These are phyloP conservation scores for Raphanus hybrid DNA, from an alignment of 441 rosid genomes.

Conservation along the genomic window DNA sequence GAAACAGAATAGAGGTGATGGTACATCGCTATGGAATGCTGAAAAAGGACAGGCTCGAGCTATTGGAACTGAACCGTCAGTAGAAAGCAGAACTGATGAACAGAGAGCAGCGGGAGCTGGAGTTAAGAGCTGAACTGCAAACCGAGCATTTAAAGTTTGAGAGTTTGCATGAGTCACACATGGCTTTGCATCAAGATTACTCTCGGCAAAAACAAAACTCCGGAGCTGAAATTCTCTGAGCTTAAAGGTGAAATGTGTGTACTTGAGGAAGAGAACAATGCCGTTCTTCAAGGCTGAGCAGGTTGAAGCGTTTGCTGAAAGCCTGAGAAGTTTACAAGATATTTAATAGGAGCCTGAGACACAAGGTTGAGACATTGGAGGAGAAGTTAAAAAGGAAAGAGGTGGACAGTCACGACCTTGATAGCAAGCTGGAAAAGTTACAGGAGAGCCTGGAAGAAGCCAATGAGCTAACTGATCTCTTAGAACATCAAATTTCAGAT, in stretches of 20 bases:
- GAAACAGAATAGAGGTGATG: slow-evolving; percentile 39
- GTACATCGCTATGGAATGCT: slow-evolving; percentile 48
- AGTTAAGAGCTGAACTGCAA: slow-evolving; percentile 53
- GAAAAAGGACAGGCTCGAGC: slow-evolving; percentile 55
- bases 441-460: slow-evolving; percentile 64
- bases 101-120: slow-evolving; percentile 53
- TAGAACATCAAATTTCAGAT: slow-evolving; percentile 57
- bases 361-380: slow-evolving; percentile 56
- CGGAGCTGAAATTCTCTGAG: slow-evolving; percentile 55
- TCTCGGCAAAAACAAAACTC: slow-evolving; percentile 52
- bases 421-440: slow-evolving; percentile 59
- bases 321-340: slow-evolving; percentile 47
- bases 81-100: slow-evolving; percentile 57
- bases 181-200: slow-evolving; percentile 60
- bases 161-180: slow-evolving; percentile 58
- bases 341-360: slow-evolving; percentile 51
- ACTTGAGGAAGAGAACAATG: slow-evolving; percentile 70
- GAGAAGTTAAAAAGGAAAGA: slow-evolving; percentile 60
- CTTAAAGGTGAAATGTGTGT: slow-evolving; percentile 55
- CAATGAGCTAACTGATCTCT: slow-evolving; percentile 62
- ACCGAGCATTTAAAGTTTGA: slow-evolving; percentile 49
- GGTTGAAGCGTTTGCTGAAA: slow-evolving; percentile 54
- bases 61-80: slow-evolving; percentile 63
- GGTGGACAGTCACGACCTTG: slow-evolving; percentile 52
- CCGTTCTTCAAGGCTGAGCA: slow-evolving; percentile 54